Evolutionary conservation across 2,329 filamentous ascomycete species (phyloP), one percentile per base, ranked within the genome.

Genomic region (Cladosporium sp.): DNA sequence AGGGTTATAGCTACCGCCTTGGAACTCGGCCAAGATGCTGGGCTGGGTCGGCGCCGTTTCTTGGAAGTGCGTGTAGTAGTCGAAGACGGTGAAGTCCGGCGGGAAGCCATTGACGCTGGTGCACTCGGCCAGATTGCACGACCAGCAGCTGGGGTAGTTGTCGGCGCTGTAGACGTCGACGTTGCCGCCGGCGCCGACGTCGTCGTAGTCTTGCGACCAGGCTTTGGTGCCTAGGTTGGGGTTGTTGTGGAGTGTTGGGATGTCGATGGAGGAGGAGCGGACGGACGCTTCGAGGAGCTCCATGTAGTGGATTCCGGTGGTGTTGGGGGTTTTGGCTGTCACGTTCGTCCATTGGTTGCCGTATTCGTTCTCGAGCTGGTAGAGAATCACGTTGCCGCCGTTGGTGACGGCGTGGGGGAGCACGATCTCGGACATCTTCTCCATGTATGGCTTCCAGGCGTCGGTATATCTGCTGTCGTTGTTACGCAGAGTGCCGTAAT

Each of bases 341-440:
- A 43, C 40, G 45, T 66, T 42, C 7, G 29, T 33, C 54, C 59
- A 41, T 58, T 58, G 66, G 69, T 75, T 53, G 70, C 71, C 54
- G 25, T 74, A 75, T 49, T 85, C 70, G 3, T 75, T 69, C 58
- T 83, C 69, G 0, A 84, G 67, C 4, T 76, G 67, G 50, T 79
- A 74, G 80, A 83, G 70, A 53, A 94, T 88, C 8, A 94, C 77
- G 0, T 87, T 87, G 0, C 88, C 88, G 0, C 86, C 88, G 46
- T 91, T 87, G 1, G 86, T 92, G 60, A 94, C 91, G 59, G 93
- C 87, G 1, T 80, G 82, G 49, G 82, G 79, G 4, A 86, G 84
- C 56, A 94, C 84, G 6, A 83, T 80, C 12, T 75, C 74, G 20
- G 78, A 79, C 43, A 91, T 76, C 9, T 80, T 73, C 6, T 73